Base-by-base conservation (phyloP, 345 rosid species). In the Anastatica hierochuntica region DNA sequence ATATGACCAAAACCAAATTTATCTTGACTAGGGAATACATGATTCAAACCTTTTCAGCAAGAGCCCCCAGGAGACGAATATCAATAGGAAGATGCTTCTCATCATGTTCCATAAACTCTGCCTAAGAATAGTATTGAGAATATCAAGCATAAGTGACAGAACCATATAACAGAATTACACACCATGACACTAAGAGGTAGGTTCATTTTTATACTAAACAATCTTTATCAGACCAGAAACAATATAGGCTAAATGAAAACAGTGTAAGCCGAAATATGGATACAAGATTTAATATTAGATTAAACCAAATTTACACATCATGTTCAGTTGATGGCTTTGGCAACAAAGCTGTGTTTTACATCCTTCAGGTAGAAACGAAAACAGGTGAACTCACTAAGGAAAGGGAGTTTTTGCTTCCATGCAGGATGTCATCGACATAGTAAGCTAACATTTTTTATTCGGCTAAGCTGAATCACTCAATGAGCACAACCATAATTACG, bases 81-180 rank as follows among this genome's bases (percentile, higher is more conserved):
- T 92, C 98, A 57, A 92, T 92, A 45, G 98, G 98, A 68, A 92
- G 97, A 70, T 83, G 95, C 63, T 82, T 92, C 74, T 92, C 98
- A 63, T 85, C 98, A 70, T 81, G 97, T 61, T 92, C 98, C 98
- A 92, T 92, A 78, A 92, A 88, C 77, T 92, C 98, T 17, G 98
- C 98, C 98, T 92, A 74, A 63, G 74, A 72, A 49, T 41, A 43
- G 52, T 5, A 54, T 14, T 18, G 19, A 47, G 29, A 46, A 46
- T 33, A 33, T 53, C 61, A 67, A 53, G 39, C 27, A 40, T 38
- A 46, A 10, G 50, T 47, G 37, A 60, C 38, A 60, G 65, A 21
- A 43, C 43, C 36, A 66, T 19, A 50, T 39, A 58, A 51, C 20
- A 51, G 13, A 37, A 20, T 45, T 24, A 53, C 37, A 14, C 45